Evolutionary conservation across 768 basidiomycete species (phyloP).

Genomic region (Omphalotus guepiniiformis): DNA sequence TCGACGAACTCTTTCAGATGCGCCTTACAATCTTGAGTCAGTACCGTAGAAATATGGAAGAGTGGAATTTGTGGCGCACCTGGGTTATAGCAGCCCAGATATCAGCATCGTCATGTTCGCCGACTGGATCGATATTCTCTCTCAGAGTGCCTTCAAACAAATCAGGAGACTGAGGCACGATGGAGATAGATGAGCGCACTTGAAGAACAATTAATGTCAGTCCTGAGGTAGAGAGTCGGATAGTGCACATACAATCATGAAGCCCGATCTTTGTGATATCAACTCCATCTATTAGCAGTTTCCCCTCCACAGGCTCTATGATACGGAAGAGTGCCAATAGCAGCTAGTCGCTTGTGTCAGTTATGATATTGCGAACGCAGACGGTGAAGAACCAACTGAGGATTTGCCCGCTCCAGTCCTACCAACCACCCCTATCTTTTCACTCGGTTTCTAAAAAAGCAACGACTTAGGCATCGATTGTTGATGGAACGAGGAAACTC

Average conservation of each 20-base stretch:
- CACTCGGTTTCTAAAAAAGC: constrained; percentile 53
- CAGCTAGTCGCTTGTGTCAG: constrained; percentile 30
- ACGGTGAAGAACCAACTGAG: constrained; percentile 40
- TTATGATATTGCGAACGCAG: background rate
- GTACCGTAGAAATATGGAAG: too few relatives aligned
- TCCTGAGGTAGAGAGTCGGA: constrained; percentile 3
- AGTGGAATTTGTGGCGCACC: constrained; percentile 20
- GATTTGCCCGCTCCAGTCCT: constrained; percentile 81
- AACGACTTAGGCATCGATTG: constrained; percentile 2
- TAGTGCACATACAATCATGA: constrained; percentile 49
- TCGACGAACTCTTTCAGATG: constrained; percentile 69
- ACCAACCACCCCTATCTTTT: constrained; percentile 90
- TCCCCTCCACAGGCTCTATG: constrained; percentile 64
- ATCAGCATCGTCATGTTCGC: constrained; percentile 66
- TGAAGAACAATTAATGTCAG: constrained; percentile 1
- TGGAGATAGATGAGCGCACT: constrained; percentile 79
- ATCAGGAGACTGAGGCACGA: constrained; percentile 80
- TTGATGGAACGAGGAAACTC: background rate
- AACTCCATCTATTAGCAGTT: constrained; percentile 68
- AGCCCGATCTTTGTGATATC: constrained; percentile 77
- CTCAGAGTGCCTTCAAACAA: constrained; percentile 71
- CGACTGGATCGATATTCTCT: constrained; percentile 88
- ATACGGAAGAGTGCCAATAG: constrained; percentile 75
- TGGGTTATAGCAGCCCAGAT: constrained; percentile 88
- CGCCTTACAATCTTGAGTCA: constrained; percentile 32